Evolutionary conservation across 2,329 filamentous ascomycete genomes (phyloP).

Genomic region (Eutypa lata): DNA sequence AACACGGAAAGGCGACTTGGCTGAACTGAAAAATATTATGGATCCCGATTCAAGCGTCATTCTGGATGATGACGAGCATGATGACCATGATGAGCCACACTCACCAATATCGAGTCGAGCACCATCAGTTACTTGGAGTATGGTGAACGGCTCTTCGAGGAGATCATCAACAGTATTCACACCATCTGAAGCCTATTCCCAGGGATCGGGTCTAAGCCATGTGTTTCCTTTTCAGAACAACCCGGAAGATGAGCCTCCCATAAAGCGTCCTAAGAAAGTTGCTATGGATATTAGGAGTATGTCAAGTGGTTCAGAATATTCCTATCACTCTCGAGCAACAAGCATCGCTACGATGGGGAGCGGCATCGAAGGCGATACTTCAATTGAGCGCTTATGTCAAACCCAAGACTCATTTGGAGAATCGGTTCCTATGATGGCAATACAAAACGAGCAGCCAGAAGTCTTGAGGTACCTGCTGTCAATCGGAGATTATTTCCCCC

Average conservation of each 20-base stretch:
- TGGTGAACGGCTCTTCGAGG: conserved; percentile 42
- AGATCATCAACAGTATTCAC: conserved; percentile 40
- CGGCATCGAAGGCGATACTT: conserved; percentile 80
- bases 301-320: conserved; percentile 81
- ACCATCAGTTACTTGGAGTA: conserved; percentile 46
- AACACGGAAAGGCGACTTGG: conserved; percentile 70
- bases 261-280: conserved; percentile 69
- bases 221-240: conserved; percentile 87
- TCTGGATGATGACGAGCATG: conserved; percentile 37
- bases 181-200: conserved; percentile 49
- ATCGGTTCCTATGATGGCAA: conserved; percentile 83
- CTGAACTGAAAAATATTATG: conserved; percentile 73
- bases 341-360: conserved; percentile 73
- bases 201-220: conserved; percentile 65
- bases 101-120: conserved; percentile 41
- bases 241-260: conserved; percentile 35
- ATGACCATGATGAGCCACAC: conserved; percentile 39
- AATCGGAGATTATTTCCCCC: conserved; percentile 71
- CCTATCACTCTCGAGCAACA: conserved; percentile 74
- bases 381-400: conserved; percentile 72
- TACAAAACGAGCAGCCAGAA: conserved; percentile 68
- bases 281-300: conserved; percentile 87
- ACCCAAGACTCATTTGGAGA: conserved; percentile 71
- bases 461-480: conserved; percentile 78
- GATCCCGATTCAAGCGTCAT: conserved; percentile 61